Evolutionary conservation across 306 rosid genomes (phyloP).

Genomic region (Sicyos baderoa): DNA sequence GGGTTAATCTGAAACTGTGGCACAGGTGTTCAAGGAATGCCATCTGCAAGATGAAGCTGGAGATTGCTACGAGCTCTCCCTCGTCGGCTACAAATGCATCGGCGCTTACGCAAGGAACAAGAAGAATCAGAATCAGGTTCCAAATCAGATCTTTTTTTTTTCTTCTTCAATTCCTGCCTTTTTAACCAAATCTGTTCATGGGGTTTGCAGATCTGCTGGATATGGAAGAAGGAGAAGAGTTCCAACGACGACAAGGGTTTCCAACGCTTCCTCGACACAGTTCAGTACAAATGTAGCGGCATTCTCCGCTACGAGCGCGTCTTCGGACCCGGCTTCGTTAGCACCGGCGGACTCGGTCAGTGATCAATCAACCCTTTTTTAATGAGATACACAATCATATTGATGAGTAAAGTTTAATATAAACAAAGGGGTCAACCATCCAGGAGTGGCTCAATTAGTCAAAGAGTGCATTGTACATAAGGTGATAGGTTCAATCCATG

Average conservation of each 20-base stretch:
- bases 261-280: conserved; percentile 51
- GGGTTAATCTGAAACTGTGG: background rate
- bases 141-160: background rate
- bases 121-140: conserved; percentile 91
- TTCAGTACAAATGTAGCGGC: conserved; percentile 43
- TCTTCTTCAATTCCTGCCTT: background rate
- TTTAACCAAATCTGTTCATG: conserved; percentile 34
- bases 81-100: conserved; percentile 81
- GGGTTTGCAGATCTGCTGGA: conserved; percentile 76
- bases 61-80: conserved; percentile 72
- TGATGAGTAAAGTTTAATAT: too few species aligned
- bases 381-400: background rate
- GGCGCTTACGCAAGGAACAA: conserved; percentile 91
- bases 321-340: conserved; percentile 56
- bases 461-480: too few species aligned
- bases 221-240: conserved; percentile 44
- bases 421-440: too few species aligned
- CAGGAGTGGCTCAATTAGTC: too few species aligned
- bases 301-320: conserved; percentile 49
- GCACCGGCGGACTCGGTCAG: conserved; percentile 70
- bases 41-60: conserved; percentile 45
- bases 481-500: too few species aligned
- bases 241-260: conserved; percentile 50
- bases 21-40: conserved; percentile 68
- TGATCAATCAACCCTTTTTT: background rate